Conservation (phyloP, 2,329 filamentous ascomycete species). For the Penicillium freii region DNA sequence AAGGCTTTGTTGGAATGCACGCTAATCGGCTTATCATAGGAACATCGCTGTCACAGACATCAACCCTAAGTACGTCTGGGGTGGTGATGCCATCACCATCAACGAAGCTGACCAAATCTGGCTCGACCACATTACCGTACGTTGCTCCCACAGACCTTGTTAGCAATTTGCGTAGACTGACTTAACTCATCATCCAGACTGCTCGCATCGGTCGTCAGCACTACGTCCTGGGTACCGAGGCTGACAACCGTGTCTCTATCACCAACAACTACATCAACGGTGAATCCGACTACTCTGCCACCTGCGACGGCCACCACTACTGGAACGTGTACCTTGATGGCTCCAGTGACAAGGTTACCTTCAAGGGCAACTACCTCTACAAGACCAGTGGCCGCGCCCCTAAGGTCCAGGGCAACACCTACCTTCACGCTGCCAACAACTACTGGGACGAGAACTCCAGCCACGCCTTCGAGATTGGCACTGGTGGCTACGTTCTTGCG, state of each 20-base stretch:
- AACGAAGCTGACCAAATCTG: slow-evolving; percentile 6
- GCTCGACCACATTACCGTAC: slow-evolving; percentile 12
- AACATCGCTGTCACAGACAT: slow-evolving; percentile 13
- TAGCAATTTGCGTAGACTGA: not conserved
- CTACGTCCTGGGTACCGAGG: slow-evolving; percentile 8
- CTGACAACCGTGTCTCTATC: slow-evolving; percentile 9
- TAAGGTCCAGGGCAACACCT: slow-evolving; percentile 6
- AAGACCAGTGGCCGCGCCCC: slow-evolving; percentile 9
- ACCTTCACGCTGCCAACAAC: slow-evolving; percentile 12
- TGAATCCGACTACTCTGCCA: slow-evolving; percentile 8
- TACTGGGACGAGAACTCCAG: slow-evolving; percentile 7
- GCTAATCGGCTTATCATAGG: not conserved
- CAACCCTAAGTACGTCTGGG: slow-evolving; percentile 12
- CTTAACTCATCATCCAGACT: not conserved
- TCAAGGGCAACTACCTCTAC: slow-evolving; percentile 14
- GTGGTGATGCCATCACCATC: slow-evolving; percentile 12
- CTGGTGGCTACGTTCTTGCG: not conserved
- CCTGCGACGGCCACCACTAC: slow-evolving; percentile 13
- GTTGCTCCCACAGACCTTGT: not conserved
- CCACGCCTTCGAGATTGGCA: slow-evolving; percentile 7
- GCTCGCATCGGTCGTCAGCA: slow-evolving; percentile 12
- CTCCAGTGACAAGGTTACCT: slow-evolving; percentile 9
- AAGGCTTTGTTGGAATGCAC: not conserved
- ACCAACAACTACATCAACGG: slow-evolving; percentile 13
- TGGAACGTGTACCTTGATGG: slow-evolving; percentile 11